phyloP scores from a whole-genome alignment of 192 early-diverging fungal species.

The Pilaira anomala region DNA sequence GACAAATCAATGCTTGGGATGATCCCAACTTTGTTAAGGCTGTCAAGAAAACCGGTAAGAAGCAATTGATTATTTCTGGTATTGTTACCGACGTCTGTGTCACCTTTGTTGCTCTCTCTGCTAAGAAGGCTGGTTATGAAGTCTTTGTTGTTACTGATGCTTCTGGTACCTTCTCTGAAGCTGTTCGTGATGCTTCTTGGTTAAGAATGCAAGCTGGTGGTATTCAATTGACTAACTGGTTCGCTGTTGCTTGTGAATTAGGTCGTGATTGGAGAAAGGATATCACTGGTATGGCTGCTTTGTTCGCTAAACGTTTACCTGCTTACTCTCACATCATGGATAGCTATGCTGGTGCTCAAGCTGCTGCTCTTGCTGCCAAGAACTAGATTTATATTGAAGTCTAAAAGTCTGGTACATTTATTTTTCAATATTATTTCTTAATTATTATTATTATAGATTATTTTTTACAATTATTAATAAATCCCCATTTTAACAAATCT shows the following conservation, averaged over 20 bases:
- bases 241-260: constrained; percentile 33
- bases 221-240: constrained; percentile 34
- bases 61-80: constrained; percentile 33
- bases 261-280: constrained; percentile 31
- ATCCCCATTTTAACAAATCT: no score
- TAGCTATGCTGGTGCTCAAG: constrained; percentile 20
- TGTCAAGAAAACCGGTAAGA: constrained; percentile 33
- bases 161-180: constrained; percentile 31
- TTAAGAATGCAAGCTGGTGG: constrained; percentile 26
- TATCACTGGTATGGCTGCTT: constrained; percentile 20
- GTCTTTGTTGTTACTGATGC: constrained; percentile 37
- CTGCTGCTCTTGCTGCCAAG: neutral
- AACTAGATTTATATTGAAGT: no score
- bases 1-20: constrained; percentile 37
- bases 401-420: no score
- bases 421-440: no score
- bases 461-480: no score
- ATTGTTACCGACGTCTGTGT: constrained; percentile 38
- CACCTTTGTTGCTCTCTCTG: constrained; percentile 33
- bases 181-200: constrained; percentile 30
- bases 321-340: constrained; percentile 26
- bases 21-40: constrained; percentile 23
- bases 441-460: no score
- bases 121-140: constrained; percentile 34
- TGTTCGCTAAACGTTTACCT: constrained; percentile 28